Base-by-base conservation (phyloP, 2,329 filamentous ascomycete species). In the Colletotrichum sp. region DNA sequence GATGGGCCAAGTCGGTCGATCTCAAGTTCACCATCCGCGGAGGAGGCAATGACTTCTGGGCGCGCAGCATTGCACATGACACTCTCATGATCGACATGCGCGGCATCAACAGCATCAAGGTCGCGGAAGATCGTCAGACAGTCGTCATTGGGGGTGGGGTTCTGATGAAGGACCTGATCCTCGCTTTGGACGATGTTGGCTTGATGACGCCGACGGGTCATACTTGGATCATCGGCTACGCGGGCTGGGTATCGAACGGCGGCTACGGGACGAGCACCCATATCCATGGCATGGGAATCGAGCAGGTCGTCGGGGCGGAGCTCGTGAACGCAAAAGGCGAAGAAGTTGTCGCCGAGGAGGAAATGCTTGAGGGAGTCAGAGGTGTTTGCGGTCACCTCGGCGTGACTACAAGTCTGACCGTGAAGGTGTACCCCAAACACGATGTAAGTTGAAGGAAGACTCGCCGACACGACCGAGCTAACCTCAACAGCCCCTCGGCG, bases 191-290 rank as follows among this genome's bases (percentile, higher is more conserved):
- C 12, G 32, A 67, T 26, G 24, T 57, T 21, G 68, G 55, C 21
- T 21, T 52, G n/a, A 65, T 65, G 59, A 71, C 69, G 15, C 39
- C 36, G n/a, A 57, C 48, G 5, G 69, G 60, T 2, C 57, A 21
- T n/a, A 65, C 59, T 5, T 65, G 69, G 39, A 71, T 66, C 30
- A 57, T 86, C 4, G 84, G 83, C 9, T 85, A 82, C 52, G 79
- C 82, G 3, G 82, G 83, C 2, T 86, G 85, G 84, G 81, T 82
- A 10, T 81, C 79, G 10, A 79, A 80, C 10, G 84, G 84, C 7
- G 84, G 84, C 2, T 85, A 85, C 71, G 85, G 84, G 4, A 77
- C 80, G 0, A 80, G 83, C 26, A 78, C 79, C 4, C 74, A 78
- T 1, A 59, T 66, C 3, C 81, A 78, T 69, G 85, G 85, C 5